Evolutionary conservation across 108 stramenopile genomes (phyloP), one percentile per base, ranked within the genome.

Genomic region (Asterionellopsis glacialis): DNA sequence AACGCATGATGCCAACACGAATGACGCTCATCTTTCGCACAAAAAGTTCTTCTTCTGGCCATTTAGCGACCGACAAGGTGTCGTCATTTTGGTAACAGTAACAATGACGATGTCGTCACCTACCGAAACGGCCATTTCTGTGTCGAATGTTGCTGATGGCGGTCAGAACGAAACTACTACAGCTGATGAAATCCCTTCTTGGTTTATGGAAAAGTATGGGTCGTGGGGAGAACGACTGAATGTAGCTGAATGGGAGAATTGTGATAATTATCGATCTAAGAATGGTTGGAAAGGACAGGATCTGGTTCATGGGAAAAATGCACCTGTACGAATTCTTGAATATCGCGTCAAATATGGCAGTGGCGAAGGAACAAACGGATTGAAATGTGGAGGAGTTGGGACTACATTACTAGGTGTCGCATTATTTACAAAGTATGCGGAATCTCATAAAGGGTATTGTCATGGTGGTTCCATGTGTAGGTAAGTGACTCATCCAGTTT

Each of bases 401-500:
- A 87, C 85, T 7, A 72, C 54, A 27, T 61, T 93, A 51, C 79
- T 79, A 16, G 91, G 91, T 11, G 62, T 88, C 26, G 85, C 75
- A 0, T 83, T 84, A 49, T 94, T 90, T 64, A 85, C 83, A 39
- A 51, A 25, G 23, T 42, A 50, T 16, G 83, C 87, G n/a, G 93
- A 94, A 61, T 78, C 75, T n/a, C 93, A 94, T 60, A 54, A 55
- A 39, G 89, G 89, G n/a, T 73, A 58, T 42, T 94, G 89, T 61
- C 93, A 94, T 59, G 93, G 93, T 19, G 93, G 93, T 11, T 69
- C 73, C 54, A 88, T 91, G 86, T 33, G 33, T 33, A 33, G 33
- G 33, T 33, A 7, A 33, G 33, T 33, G 5, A 33, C 7, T 33
- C 33, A 33, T 33, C 2, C 33, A 33, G 5, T 7, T 5, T 7